phyloP scores from a whole-genome alignment of 208 protist species.

The Crithidia expoeki region DNA sequence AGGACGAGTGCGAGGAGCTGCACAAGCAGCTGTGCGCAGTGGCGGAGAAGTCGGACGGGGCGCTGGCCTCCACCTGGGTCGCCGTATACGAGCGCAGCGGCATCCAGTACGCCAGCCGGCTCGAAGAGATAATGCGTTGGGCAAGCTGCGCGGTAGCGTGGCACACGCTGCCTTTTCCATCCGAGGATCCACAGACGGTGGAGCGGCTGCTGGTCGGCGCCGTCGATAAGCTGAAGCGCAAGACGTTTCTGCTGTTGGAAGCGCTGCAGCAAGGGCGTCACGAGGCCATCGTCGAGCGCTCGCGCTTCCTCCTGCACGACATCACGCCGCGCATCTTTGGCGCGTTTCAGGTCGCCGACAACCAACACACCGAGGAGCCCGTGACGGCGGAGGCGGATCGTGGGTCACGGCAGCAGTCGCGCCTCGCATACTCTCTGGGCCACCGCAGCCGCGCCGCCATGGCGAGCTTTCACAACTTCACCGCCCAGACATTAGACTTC shows the following conservation, averaged over 20 bases:
- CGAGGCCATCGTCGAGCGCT: slow-evolving; percentile 63
- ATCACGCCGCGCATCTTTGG: slow-evolving; percentile 66
- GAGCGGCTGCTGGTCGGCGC: slow-evolving; percentile 42
- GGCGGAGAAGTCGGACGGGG: slow-evolving; percentile 19
- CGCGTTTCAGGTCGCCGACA: slow-evolving; percentile 57
- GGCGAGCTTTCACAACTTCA: slow-evolving; percentile 26
- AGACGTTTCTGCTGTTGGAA: slow-evolving; percentile 81
- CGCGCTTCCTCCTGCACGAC: slow-evolving; percentile 70
- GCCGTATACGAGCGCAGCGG: slow-evolving; percentile 29
- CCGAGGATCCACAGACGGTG: slow-evolving; percentile 37
- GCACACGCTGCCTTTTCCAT: slow-evolving; percentile 36
- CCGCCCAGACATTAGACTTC: slow-evolving; percentile 36
- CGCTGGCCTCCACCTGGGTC: slow-evolving; percentile 25
- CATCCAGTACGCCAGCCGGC: slow-evolving; percentile 42
- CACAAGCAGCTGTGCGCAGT: slow-evolving; percentile 33
- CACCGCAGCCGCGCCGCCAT: slow-evolving; percentile 36
- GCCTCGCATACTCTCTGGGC: slow-evolving; percentile 20
- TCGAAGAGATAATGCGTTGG: slow-evolving; percentile 48
- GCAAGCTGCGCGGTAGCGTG: slow-evolving; percentile 48
- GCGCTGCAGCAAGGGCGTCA: slow-evolving; percentile 73
- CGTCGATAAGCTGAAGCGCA: slow-evolving; percentile 68
- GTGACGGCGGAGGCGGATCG: slow-evolving; percentile 37
- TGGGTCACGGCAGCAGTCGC: slow-evolving; percentile 32
- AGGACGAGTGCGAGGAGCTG: slow-evolving; percentile 32
- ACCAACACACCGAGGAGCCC: slow-evolving; percentile 79